Percentiles rank a stretch among this genome's conserved stretches.
Conservation (phyloP, 1,284 basidiomycete species). For the Gomphus bonarii region DNA sequence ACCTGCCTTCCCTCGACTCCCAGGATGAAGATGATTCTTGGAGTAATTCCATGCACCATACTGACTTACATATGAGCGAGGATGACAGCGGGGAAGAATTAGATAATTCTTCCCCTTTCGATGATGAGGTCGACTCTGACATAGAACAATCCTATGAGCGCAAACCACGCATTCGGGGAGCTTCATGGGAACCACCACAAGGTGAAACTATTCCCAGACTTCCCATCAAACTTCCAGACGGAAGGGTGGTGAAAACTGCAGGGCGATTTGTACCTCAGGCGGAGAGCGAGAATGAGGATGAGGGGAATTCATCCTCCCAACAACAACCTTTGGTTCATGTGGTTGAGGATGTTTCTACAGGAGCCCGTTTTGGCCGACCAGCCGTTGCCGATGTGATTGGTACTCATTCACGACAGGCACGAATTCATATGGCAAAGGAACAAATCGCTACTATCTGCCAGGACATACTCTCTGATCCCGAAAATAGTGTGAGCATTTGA, state of each 20-base stretch:
- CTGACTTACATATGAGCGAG: neutral
- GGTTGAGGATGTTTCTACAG: conserved; percentile 66
- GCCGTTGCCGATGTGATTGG: conserved; percentile 69
- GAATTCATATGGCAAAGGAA: conserved; percentile 76
- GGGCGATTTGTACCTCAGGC: conserved; percentile 24
- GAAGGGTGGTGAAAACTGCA: conserved; percentile 55
- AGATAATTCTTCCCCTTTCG: conserved; percentile 15
- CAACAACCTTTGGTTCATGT: conserved; percentile 15
- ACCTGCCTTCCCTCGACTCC: conserved; percentile 57
- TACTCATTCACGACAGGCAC: conserved; percentile 54
- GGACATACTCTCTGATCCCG: conserved; percentile 80
- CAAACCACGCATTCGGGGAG: conserved; percentile 36
- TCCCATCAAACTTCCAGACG: conserved; percentile 79
- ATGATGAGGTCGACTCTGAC: conserved; percentile 25
- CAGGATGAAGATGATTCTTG: conserved; percentile 47
- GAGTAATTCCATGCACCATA: conserved; percentile 28
- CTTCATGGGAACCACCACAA: conserved; percentile 34
- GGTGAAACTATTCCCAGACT: conserved; percentile 54
- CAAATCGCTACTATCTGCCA: conserved; percentile 85
- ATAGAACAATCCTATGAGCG: conserved; percentile 65
- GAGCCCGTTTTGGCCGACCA: conserved; percentile 71
- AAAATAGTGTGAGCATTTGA: conserved; percentile 55
- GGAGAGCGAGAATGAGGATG: conserved; percentile 25
- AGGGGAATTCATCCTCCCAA: conserved; percentile 4
- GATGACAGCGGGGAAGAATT: conserved; percentile 1